These are phyloP conservation scores for Oxyria digyna DNA, from an alignment of 148 eudicot species.

Conservation along the genomic window DNA sequence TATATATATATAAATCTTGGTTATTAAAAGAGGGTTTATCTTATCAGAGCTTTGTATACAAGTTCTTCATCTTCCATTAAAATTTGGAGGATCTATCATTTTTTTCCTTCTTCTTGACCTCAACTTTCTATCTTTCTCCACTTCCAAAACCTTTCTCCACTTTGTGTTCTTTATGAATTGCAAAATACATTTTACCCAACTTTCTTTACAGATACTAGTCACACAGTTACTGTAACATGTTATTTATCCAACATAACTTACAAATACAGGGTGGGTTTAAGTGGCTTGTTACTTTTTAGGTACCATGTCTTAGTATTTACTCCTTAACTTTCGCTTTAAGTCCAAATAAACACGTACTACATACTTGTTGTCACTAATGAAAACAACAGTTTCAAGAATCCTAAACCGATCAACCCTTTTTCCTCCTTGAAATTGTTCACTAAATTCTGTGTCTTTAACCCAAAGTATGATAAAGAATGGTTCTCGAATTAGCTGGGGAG, in stretches of 20 bases:
- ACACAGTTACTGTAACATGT: neutral
- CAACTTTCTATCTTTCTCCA: neutral
- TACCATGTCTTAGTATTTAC: conserved; percentile 3
- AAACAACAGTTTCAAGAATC: neutral
- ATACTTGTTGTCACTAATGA: neutral
- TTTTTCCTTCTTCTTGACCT: neutral
- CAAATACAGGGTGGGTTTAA: neutral
- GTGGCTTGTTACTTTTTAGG: conserved; percentile 1
- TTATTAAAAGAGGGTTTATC: too few species aligned
- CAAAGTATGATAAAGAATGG: conserved; percentile 3
- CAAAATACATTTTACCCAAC: neutral
- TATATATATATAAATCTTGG: too few species aligned
- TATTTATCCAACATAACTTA: neutral
- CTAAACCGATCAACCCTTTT: neutral
- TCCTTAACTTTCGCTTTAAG: conserved; percentile 8
- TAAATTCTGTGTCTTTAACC: conserved; percentile 1
- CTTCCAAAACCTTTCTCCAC: too few species aligned
- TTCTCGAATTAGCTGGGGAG: neutral
- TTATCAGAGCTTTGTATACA: too few species aligned
- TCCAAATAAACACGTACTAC: neutral
- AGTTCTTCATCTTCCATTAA: too few species aligned
- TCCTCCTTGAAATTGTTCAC: neutral
- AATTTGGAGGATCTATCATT: neutral
- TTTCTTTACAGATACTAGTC: neutral
- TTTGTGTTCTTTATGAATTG: neutral